Base-by-base conservation (phyloP, 495 filamentous ascomycete species). In the Tuber brumale region DNA sequence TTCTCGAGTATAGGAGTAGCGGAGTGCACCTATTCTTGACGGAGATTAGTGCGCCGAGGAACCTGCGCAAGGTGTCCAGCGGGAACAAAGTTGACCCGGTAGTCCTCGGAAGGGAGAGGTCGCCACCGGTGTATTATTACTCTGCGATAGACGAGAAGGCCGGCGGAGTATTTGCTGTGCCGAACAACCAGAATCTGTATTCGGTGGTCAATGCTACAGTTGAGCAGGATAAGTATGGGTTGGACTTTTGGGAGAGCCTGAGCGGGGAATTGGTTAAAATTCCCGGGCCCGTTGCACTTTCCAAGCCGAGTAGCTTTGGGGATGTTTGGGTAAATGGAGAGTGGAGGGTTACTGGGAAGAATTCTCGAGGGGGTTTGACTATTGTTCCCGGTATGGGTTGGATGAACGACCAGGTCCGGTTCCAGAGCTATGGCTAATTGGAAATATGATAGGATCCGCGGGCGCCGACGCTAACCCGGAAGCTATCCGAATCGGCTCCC, bases 201-300 rank as follows among this genome's bases (percentile, higher is more conserved):
- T 89, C 88, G 0, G 85, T 82, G 18, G 85, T 81, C 37, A 91
- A 91, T 80, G 88, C 88, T 0, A 83, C 83, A 1, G 82, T 90
- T 23, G 46, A 89, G 61, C 89, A 89, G 5, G 81, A 84, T 7
- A 76, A 84, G 71, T 90, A 88, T 76, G 89, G 89, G 1, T 78
- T 91, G 71, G 89, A 91, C 81, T 91, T 91, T 79, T 91, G 89
- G 89, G 87, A 91, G 84, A 88, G 86, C 72, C 77, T 91, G 72
- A 86, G 80, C 73, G 89, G 89, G 31, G 89, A 90, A 80, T 78
- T 89, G 42, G 88, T 91, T 18, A 88, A 85, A 0, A 80, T 91
- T 43, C 84, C 83, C 72, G 85, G 79, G 3, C 85, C 89, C 4
- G 85, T 75, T 1, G 86, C 86, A 10, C 80, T 90, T 66, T 81